Conservation (phyloP, 2,329 filamentous ascomycete genomes). For the Capronia epimyces region DNA sequence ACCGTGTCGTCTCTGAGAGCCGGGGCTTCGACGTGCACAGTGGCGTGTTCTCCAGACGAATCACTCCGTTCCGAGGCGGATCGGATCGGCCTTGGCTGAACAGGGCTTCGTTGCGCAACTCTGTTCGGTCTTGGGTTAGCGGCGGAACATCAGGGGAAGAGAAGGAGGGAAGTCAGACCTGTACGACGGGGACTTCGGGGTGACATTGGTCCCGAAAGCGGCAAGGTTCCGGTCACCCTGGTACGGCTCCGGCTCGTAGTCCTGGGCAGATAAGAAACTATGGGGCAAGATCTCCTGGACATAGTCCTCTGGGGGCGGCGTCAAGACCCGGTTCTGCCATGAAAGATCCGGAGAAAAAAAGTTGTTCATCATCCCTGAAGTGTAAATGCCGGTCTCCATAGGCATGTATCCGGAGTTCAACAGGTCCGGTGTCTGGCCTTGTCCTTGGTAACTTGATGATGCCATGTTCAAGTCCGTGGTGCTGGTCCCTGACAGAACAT, state of each 20-base stretch:
- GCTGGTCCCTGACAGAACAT: conserved; percentile 10
- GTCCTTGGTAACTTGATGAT: conserved; percentile 11
- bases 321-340: conserved; percentile 9
- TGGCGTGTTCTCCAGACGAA: conserved; percentile 9
- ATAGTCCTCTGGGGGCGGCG: conserved; percentile 21
- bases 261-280: conserved; percentile 9
- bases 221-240: conserved; percentile 6
- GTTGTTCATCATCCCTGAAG: conserved; percentile 13
- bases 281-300: conserved; percentile 11
- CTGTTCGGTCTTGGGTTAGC: conserved; percentile 11
- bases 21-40: conserved; percentile 3
- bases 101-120: conserved; percentile 1
- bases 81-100: conserved; percentile 25
- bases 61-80: conserved; percentile 26
- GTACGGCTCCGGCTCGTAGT: conserved; percentile 11
- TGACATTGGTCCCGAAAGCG: conserved; percentile 4
- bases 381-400: conserved; percentile 14
- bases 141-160: neutral
- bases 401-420: conserved; percentile 14
- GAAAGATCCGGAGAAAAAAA: conserved; percentile 6
- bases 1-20: conserved; percentile 20
- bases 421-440: conserved; percentile 14
- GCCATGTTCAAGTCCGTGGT: conserved; percentile 11
- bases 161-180: conserved; percentile 14
- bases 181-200: conserved; percentile 5